Percentiles rank a stretch among this genome's conserved stretches.
These are phyloP conservation scores for Carex littledalei DNA, from an alignment of 176 grass and related monocot species.

Conservation along the genomic window DNA sequence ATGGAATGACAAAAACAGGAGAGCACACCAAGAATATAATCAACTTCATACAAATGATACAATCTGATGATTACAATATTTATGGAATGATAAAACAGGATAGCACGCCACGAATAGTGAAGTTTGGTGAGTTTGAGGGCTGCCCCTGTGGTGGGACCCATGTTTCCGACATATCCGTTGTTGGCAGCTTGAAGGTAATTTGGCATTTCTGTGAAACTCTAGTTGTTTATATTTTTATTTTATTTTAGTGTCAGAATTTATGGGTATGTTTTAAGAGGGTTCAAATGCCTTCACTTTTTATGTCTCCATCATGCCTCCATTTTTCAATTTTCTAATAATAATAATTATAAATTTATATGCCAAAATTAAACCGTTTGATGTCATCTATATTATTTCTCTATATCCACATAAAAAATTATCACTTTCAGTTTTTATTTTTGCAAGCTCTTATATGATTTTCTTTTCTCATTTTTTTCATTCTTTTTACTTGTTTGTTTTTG, in stretches of 20 bases:
- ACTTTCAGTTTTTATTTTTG: no score
- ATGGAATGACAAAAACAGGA: slow-evolving; percentile 35
- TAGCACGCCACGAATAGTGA: slow-evolving; percentile 70
- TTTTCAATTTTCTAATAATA: no score
- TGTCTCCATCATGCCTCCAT: no score
- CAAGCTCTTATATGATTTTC: not conserved
- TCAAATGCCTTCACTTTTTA: no score
- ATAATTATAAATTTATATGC: no score
- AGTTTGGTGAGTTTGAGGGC: slow-evolving; percentile 53
- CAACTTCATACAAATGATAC: not conserved
- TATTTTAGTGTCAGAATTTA: not conserved
- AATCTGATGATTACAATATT: not conserved
- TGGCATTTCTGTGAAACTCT: not conserved
- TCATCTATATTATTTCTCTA: no score
- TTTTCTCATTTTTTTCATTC: not conserved
- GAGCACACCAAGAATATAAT: slow-evolving; percentile 57
- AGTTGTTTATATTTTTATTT: not conserved
- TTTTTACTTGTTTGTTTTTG: not conserved
- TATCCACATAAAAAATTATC: no score
- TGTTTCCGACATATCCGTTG: slow-evolving; percentile 53
- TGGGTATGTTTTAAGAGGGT: not conserved
- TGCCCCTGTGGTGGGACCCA: slow-evolving; percentile 91
- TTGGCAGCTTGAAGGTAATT: slow-evolving; percentile 56
- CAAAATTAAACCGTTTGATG: no score
- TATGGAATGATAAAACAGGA: slow-evolving; percentile 37